These are phyloP conservation scores for Euphorbia peplus DNA, from an alignment of 345 rosid genomes.

Conservation along the genomic window DNA sequence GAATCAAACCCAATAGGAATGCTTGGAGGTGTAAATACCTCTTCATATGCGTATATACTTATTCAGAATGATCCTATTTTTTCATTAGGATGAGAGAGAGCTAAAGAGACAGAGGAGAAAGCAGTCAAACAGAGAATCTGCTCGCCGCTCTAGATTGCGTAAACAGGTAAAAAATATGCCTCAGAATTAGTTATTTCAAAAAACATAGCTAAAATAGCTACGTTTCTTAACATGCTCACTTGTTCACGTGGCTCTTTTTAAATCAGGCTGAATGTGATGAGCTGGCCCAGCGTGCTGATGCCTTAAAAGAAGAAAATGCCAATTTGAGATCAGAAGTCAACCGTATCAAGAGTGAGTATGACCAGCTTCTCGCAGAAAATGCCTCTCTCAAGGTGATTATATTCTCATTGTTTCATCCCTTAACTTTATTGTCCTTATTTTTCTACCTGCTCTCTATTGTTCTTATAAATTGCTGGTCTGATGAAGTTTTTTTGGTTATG, in stretches of 20 bases:
- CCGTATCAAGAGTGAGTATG: conserved; percentile 69
- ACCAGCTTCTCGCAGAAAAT: conserved; percentile 73
- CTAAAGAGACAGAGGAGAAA: conserved; percentile 90
- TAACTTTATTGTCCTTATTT: neutral
- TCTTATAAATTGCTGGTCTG: neutral
- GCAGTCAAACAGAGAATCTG: conserved; percentile 99
- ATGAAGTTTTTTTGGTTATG: conserved; percentile 13
- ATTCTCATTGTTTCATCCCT: neutral
- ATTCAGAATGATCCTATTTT: neutral
- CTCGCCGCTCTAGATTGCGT: conserved; percentile 91
- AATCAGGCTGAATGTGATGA: conserved; percentile 98
- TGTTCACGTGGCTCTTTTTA: conserved; percentile 24
- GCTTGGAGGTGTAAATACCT: no score
- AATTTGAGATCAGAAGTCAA: conserved; percentile 77
- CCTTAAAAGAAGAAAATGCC: conserved; percentile 78
- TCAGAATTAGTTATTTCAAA: neutral
- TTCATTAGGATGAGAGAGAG: conserved; percentile 80
- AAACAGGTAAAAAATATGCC: conserved; percentile 69
- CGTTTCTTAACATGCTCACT: conserved; percentile 14
- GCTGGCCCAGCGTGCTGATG: conserved; percentile 83
- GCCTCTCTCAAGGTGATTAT: conserved; percentile 66
- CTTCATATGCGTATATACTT: neutral
- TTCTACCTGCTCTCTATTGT: neutral
- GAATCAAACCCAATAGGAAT: neutral
- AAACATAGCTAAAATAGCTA: neutral